Evolutionary conservation across 192 early-diverging fungal species (phyloP).

Genomic region (Dissophora ornata): DNA sequence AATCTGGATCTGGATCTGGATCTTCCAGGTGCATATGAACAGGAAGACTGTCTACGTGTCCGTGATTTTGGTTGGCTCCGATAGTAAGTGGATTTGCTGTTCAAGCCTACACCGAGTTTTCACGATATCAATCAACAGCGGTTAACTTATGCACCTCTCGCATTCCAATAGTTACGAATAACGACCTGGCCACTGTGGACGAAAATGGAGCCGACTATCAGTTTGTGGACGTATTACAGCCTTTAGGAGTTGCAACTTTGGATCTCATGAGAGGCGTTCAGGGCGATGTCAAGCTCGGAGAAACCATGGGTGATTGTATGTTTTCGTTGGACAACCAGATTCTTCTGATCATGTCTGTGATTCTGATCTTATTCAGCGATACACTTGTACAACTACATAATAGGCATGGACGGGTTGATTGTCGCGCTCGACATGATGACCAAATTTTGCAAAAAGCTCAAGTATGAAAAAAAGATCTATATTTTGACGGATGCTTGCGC

Average conservation of each 20-base stretch:
- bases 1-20: too few species aligned
- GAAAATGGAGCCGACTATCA: slow-evolving; percentile 45
- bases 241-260: slow-evolving; percentile 54
- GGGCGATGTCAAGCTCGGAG: slow-evolving; percentile 49
- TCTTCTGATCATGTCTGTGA: neutral
- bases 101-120: neutral
- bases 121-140: neutral
- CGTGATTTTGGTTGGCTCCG: slow-evolving; percentile 67
- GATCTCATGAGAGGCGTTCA: slow-evolving; percentile 63
- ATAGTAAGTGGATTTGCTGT: slow-evolving; percentile 52
- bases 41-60: slow-evolving; percentile 74
- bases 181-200: slow-evolving; percentile 58
- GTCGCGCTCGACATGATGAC: slow-evolving; percentile 66
- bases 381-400: neutral
- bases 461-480: slow-evolving; percentile 75
- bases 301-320: slow-evolving; percentile 67
- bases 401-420: slow-evolving; percentile 76
- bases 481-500: slow-evolving; percentile 71
- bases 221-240: slow-evolving; percentile 37
- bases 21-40: slow-evolving; percentile 66
- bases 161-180: slow-evolving; percentile 60
- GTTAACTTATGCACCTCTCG: neutral
- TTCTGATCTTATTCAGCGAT: too few species aligned
- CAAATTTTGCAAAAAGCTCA: slow-evolving; percentile 65
- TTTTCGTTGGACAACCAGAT: neutral